Evolutionary conservation across 2,329 filamentous ascomycete species (phyloP), one percentile per base, ranked within the genome.

Genomic region (Calonectria multiphialidica): DNA sequence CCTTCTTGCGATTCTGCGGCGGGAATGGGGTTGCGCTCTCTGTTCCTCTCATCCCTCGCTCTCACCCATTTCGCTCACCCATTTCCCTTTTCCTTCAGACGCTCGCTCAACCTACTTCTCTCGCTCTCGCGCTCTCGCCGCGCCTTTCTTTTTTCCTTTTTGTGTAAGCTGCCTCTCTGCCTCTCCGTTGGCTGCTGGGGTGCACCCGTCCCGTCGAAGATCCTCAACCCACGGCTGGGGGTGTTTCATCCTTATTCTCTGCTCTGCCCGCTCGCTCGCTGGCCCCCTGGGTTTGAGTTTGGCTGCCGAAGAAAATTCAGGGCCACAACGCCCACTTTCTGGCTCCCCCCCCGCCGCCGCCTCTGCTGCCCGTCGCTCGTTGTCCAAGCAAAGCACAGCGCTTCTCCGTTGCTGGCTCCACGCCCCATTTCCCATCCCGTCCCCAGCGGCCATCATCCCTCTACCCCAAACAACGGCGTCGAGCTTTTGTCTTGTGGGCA

Each of bases 381-480:
- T 75, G 72, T 50, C 76, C 72, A 68, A 71, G 70, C 70, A 74
- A 42, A 73, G 18, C 55, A 49, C 65, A 70, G 72, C 42, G 30
- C 50, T 57, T 44, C 44, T 57, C 30, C 13, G 50, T 47, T 44
- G 64, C 68, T 71, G 74, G 73, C 65, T 78, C 72, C 73, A 75
- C 77, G 77, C 66, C 74, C 71, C 72, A 70, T 68, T 37, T 64
- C 61, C 68, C 42, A 49, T 72, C 72, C 33, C 69, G 66, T 71
- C 66, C 65, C 25, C 57, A 73, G 69, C 65, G 35, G 23, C 74
- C 73, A 70, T 70, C 68, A 66, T 70, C 73, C 73, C 72, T 79
- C 74, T 77, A 79, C 50, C 69, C 62, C 73, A 79, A 77, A 79
- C 76, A 75, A 69, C 74, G 73, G 74, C 72, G 74, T 67, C 75